phyloP scores from a whole-genome alignment of 148 eudicot species.

The Amaranthus palmeri region DNA sequence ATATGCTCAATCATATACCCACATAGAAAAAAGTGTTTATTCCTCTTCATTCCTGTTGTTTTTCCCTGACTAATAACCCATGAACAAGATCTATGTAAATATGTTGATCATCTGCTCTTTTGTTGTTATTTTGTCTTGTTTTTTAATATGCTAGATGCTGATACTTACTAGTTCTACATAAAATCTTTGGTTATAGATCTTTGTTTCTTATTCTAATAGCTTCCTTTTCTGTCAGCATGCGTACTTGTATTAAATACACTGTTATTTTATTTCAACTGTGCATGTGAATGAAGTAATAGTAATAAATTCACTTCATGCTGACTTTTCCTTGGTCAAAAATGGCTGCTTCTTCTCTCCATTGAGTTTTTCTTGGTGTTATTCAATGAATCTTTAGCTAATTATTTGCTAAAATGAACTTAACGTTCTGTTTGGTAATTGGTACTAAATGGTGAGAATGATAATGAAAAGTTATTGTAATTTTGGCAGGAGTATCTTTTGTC shows the following conservation, averaged over 20 bases:
- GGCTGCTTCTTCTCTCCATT: slow-evolving; percentile 14
- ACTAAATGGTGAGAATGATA: too few species aligned
- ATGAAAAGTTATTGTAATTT: too few species aligned
- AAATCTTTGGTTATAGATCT: slow-evolving; percentile 18
- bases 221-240: slow-evolving; percentile 1
- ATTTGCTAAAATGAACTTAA: neutral
- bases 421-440: too few species aligned
- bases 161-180: slow-evolving; percentile 7
- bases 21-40: neutral
- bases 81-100: neutral
- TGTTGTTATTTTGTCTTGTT: neutral
- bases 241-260: neutral
- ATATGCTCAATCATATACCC: neutral
- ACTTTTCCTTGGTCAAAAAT: slow-evolving; percentile 12
- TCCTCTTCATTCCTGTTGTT: neutral
- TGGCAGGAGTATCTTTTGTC: too few species aligned
- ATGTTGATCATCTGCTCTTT: neutral
- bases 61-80: neutral
- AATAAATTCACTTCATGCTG: slow-evolving; percentile 5
- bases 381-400: neutral
- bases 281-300: slow-evolving; percentile 1
- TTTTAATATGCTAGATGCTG: slow-evolving; percentile 11
- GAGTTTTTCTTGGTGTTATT: neutral
- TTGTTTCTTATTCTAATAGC: slow-evolving; percentile 7
- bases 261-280: slow-evolving; percentile 12